Conservation (phyloP, 495 filamentous ascomycete genomes). For the Penicillium longicatenatum region DNA sequence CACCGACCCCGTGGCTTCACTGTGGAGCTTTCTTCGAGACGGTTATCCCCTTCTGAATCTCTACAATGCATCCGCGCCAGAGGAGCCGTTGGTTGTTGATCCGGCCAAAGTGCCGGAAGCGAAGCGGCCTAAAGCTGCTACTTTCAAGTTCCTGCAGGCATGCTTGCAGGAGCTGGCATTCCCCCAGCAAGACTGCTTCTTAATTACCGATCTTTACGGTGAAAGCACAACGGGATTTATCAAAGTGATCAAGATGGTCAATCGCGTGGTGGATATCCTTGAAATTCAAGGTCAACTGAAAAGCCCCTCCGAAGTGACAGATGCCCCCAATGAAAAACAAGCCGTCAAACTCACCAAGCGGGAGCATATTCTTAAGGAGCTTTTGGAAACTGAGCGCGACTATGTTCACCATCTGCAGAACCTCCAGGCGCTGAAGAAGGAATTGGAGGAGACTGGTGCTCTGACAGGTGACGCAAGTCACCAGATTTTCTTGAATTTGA, state of each 20-base stretch:
- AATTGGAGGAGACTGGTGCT: conserved; percentile 80
- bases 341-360: conserved; percentile 69
- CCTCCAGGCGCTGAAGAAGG: conserved; percentile 88
- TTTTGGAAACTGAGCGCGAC: conserved; percentile 92
- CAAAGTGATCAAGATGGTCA: conserved; percentile 87
- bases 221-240: conserved; percentile 97
- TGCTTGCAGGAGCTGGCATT: conserved; percentile 73
- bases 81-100: conserved; percentile 63
- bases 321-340: conserved; percentile 45
- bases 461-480: conserved; percentile 90
- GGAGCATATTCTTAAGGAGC: conserved; percentile 84
- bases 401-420: conserved; percentile 99
- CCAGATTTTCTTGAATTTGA: conserved; percentile 94
- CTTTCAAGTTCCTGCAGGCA: conserved; percentile 71
- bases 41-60: conserved; percentile 85
- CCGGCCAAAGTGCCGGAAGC: conserved; percentile 57
- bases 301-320: conserved; percentile 47
- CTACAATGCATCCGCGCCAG: conserved; percentile 79
- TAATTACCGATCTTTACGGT: conserved; percentile 87
- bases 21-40: conserved; percentile 85
- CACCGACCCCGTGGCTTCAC: conserved; percentile 82
- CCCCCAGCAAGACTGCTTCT: conserved; percentile 79
- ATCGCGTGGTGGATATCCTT: conserved; percentile 85
- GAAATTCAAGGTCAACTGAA: conserved; percentile 71
- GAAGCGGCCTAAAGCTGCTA: conserved; percentile 69